Evolutionary conservation across 352 stramenopile species (phyloP), one percentile per base, ranked within the genome.

Genomic region (Globisporangium cederbergense): DNA sequence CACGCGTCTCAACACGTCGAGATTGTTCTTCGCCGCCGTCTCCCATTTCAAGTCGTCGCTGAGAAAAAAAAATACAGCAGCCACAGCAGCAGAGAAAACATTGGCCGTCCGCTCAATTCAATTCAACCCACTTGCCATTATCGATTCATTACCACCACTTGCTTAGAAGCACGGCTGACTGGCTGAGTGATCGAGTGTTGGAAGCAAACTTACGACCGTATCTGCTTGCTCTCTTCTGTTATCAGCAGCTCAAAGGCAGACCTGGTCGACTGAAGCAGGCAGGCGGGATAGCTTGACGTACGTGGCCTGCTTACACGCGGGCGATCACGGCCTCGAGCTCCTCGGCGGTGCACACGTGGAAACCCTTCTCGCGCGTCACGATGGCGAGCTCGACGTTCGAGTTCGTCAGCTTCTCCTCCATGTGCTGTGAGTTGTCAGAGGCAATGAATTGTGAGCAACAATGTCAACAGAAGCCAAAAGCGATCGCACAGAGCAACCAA

Each of bases 371-470:
- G 57, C 79, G 73, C 47, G 95, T 99, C 18, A 99, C 96, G 70
- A 95, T 79, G 8, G 97, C 97, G 65, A 99, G 72, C 83, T 99
- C 98, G 32, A 99, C 96, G 83, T 99, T 99, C 43, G 98, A 96
- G 65, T 75, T 96, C 10, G 88, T 98, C 61, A 99, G 98, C 75
- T 99, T 98, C 75, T 99, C 98, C 81, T 99, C 97, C 98, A 99
- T 99, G 70, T 99, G 97, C 85, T 96, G 25, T 14, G 6, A 43
- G 14, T 1, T 18, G 3, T 22, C 18, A 20, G 1, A 14, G 6
- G 28, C 20, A 30, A 28, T 30, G 18, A 28, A 6, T 1, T 28
- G 9, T 45, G 0, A 40, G 20, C 18, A 58, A n/a, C 25, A 28
- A 28, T 1, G 25, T 5, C 30, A 4, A 22, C 13, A 18, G 6